A percentile compares a stretch with the other conserved stretches of the same genome.
Evolutionary conservation across 805 yeast genomes (phyloP).

Genomic region (Pichia pseudocactophila): DNA sequence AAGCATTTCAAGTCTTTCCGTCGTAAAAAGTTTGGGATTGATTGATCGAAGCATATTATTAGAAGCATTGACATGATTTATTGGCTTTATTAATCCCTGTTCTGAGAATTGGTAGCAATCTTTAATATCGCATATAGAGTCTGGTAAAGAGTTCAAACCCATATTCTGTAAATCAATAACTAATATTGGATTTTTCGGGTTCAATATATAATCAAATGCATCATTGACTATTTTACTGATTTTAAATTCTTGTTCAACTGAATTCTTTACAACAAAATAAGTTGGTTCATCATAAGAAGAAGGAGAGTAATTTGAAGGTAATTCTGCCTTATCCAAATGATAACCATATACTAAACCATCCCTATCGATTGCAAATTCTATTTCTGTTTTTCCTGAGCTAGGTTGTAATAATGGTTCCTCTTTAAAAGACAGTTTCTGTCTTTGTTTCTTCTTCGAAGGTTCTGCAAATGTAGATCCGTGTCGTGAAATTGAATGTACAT

Average conservation of each 20-base stretch:
- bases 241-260: slow-evolving; percentile 15
- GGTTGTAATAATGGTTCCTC: not conserved
- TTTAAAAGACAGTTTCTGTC: slow-evolving; percentile 7
- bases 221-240: slow-evolving; percentile 33
- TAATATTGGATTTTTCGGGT: slow-evolving; percentile 26
- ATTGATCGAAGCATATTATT: slow-evolving; percentile 40
- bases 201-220: slow-evolving; percentile 5
- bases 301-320: slow-evolving; percentile 23
- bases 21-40: slow-evolving; percentile 43
- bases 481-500: slow-evolving; percentile 14
- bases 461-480: slow-evolving; percentile 14
- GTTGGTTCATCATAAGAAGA: slow-evolving; percentile 28
- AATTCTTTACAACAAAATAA: slow-evolving; percentile 23
- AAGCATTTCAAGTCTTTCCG: slow-evolving; percentile 41
- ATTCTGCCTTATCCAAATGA: slow-evolving; percentile 20
- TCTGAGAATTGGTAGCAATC: slow-evolving; percentile 35
- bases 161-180: slow-evolving; percentile 40
- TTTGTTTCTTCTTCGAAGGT: slow-evolving; percentile 22
- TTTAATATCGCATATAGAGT: slow-evolving; percentile 48
- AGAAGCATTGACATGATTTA: slow-evolving; percentile 40
- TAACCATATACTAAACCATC: slow-evolving; percentile 33
- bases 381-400: slow-evolving; percentile 3
- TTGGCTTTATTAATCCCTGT: slow-evolving; percentile 28
- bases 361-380: slow-evolving; percentile 41
- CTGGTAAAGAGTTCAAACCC: slow-evolving; percentile 42